phyloP scores from a whole-genome alignment of 257 asterid genomes.

The Gentiana macrophylla region DNA sequence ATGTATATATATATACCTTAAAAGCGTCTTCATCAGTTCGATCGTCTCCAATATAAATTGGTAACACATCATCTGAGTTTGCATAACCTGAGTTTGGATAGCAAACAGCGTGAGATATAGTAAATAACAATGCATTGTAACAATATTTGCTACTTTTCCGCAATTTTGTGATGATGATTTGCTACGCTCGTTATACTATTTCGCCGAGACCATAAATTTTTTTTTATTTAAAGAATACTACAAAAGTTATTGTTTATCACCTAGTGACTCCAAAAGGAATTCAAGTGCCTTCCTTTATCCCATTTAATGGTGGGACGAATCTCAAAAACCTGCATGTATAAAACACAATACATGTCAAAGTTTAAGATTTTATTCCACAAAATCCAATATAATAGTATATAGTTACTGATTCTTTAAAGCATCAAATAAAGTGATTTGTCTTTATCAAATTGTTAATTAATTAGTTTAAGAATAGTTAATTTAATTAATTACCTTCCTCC shows the following conservation, averaged over 20 bases:
- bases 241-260: slow-evolving; percentile 8
- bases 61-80: slow-evolving; percentile 50
- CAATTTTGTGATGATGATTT: neutral
- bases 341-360: neutral
- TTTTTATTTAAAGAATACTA: no score
- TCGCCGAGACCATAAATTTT: no score
- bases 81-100: slow-evolving; percentile 35
- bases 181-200: no score
- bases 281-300: slow-evolving; percentile 83
- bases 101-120: neutral
- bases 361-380: neutral
- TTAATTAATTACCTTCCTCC: slow-evolving; percentile 38
- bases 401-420: no score
- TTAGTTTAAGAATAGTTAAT: neutral
- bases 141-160: neutral
- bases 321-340: slow-evolving; percentile 40
- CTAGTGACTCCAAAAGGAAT: slow-evolving; percentile 58
- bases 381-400: neutral
- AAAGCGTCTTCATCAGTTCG: slow-evolving; percentile 77
- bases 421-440: no score
- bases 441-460: no score
- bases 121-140: neutral
- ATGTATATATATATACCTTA: slow-evolving; percentile 22
- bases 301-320: slow-evolving; percentile 75
- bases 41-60: slow-evolving; percentile 67